Evolutionary conservation across 495 filamentous ascomycete genomes (phyloP), one percentile per base, ranked within the genome.

Genomic region (Penicillium diatomitis): DNA sequence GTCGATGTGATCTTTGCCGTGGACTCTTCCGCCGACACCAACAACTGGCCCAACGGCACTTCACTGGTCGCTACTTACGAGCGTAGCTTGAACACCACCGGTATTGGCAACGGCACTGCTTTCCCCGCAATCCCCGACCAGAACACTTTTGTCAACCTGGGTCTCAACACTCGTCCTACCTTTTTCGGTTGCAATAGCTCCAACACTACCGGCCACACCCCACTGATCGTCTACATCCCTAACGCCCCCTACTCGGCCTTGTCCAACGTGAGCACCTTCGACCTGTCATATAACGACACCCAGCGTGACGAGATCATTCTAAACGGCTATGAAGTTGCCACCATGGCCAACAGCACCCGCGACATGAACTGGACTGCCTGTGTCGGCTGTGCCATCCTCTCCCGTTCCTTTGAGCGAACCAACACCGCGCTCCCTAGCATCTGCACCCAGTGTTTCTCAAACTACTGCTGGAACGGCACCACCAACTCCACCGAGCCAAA

Each of bases 1-100:
- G 83, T 97, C 44, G 92, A 96, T 63, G 85, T 95, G 28, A 89
- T 96, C 63, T 95, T 96, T 62, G 91, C 90, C 27, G 70, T 95
- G 52, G 91, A 97, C 67, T 82, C 80, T 40, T 88, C 84, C 6
- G 90, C 88, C 32, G 90, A 96, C 65, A 91, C 85, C 8, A 73
- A 71, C 52, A 74, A 68, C 68, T 96, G 88, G 87, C 91, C 91
- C 41, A 94, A 95, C 66, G 91, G 88, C 33, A 87, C 89, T 7
- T 73, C 87, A 6, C 63, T 96, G 4, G 81, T 90, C 8, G 86
- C 89, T 20, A 89, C 87, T 31, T 96, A 92, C 69, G 70, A 87
- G 57, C 88, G 91, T 43, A 81, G 80, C 48, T 52, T 79, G 8
- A 76, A 76, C 54, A 50, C 51, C 8, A 65, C 62, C 8, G 68